Base-by-base conservation (phyloP, 345 rosid species). In the Hypericum androsaemum region DNA sequence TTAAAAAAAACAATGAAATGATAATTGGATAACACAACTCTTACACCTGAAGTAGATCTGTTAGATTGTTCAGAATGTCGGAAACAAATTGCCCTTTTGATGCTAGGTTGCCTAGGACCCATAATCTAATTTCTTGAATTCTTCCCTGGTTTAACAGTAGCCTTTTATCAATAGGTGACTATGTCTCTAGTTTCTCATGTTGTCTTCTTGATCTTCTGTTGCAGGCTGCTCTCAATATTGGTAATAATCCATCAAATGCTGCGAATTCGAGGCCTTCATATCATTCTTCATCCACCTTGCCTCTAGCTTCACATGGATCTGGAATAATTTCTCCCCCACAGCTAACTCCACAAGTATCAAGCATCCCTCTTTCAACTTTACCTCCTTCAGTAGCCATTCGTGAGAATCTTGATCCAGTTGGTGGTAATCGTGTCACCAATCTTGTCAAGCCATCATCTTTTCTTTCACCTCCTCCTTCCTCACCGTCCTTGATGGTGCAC, bases 361-460 rank as follows among this genome's bases (percentile, higher is more conserved):
- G 75, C 9, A 57, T 64, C 39, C 46, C 78, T 41, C 66, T 60
- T 57, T 68, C 83, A 13, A 48, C 78, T 53, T 40, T 77, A 22
- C 63, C 64, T n/a, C 36, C 71, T 55, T 63, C 69, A 6, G 58
- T 57, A 10, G 10, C 70, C 22, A 38, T 63, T 41, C 74, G 51
- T 45, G 77, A 69, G 13, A 61, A 61, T 12, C 57, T 62, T 39
- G 77, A 80, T 69, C 61, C 73, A 13, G 44, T 61, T 43, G 65
- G 52, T 60, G 52, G 72, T 41, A 71, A 72, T 56, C 76, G 48
- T 44, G 58, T 69, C 15, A 62, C 77, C 12, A 77, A 63, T 70
- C 87, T 80, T 12, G 69, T 83, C 41, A 80, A 77, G 61, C 92
- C 92, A 28, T 79, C 74, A 28, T 67, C 77, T 7, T 80, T 80